Evolutionary conservation across 352 stramenopile genomes (phyloP), one percentile per base, ranked within the genome.

Genomic region (Plasmopara viticola): DNA sequence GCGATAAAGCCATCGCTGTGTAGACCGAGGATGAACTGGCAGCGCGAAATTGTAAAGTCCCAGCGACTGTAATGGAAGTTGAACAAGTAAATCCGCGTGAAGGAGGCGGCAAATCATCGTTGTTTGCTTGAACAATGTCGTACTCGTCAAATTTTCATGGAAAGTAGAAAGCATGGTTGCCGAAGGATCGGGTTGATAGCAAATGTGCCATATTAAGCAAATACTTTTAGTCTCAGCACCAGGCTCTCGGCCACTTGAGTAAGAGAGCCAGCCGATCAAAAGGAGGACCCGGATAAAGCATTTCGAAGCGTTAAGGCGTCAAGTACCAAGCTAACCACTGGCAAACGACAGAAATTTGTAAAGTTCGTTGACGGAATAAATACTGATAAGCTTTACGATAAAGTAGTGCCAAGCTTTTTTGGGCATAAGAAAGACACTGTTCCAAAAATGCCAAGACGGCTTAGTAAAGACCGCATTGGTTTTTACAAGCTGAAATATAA

Each of bases 371-470:
- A 38, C 51, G 6, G 6, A 12, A 13, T 48, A 37, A 28, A 52
- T 44, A 33, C 20, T 18, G 2, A 43, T 0, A 8, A 52, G 51
- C 0, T 5, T 38, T 38, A 14, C 33, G 33, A 14, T 38, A 4
- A 9, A 4, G 33, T 38, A 38, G 5, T 14, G 33, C 33, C 9
- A 38, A 14, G 13, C 9, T 38, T 38, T 38, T 38, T 2, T 4
- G 33, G 9, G 9, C 33, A 38, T 9, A 38, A 14, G 33, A 5
- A 51, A 51, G 1, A 34, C 3, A 7, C 51, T 58, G 9, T 58
- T 51, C 43, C 51, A 58, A 2, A 51, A 14, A 29, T 20, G 44
- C 44, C 51, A 58, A 1, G 51, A 48, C 20, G 52, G 20, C 10
- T 48, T 48, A 15, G 37, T 48, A 25, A 25, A 25, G 20, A 25